A percentile compares a stretch with the other conserved stretches of the same genome.
Evolutionary conservation across 257 asterid species (phyloP).

Genomic region (Phtheirospermum japonicum): DNA sequence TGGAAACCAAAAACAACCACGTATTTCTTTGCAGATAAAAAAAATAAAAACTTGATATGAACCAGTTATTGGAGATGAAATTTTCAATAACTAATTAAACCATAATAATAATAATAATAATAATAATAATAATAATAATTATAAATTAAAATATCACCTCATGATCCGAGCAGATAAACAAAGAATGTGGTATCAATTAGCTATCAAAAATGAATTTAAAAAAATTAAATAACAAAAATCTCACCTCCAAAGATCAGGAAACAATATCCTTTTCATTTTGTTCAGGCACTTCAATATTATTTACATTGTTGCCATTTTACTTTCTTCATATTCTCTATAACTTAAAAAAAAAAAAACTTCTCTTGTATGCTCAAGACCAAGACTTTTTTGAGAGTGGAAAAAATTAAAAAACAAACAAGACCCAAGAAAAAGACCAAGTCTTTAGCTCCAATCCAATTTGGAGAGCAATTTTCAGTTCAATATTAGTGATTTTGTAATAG

Average conservation of each 20-base stretch:
- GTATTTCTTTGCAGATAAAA: no score
- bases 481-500: no score
- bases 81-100: no score
- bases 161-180: conserved; percentile 10
- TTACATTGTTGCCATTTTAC: conserved; percentile 33
- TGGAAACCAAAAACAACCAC: no score
- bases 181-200: no score
- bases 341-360: conserved; percentile 39
- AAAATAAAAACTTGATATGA: no score
- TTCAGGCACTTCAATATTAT: conserved; percentile 47
- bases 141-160: no score
- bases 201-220: background rate
- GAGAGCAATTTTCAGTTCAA: no score
- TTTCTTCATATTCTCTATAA: conserved; percentile 58
- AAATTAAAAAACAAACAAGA: conserved; percentile 39
- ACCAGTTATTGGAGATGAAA: no score
- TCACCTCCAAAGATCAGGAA: conserved; percentile 97
- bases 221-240: conserved; percentile 13
- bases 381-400: conserved; percentile 39
- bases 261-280: conserved; percentile 88
- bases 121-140: no score
- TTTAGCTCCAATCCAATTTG: conserved; percentile 47
- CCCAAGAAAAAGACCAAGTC: conserved; percentile 40
- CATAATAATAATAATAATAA: no score
- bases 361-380: conserved; percentile 70